Conservation (phyloP, 2,329 filamentous ascomycete genomes). For the Balansia obtecta region DNA sequence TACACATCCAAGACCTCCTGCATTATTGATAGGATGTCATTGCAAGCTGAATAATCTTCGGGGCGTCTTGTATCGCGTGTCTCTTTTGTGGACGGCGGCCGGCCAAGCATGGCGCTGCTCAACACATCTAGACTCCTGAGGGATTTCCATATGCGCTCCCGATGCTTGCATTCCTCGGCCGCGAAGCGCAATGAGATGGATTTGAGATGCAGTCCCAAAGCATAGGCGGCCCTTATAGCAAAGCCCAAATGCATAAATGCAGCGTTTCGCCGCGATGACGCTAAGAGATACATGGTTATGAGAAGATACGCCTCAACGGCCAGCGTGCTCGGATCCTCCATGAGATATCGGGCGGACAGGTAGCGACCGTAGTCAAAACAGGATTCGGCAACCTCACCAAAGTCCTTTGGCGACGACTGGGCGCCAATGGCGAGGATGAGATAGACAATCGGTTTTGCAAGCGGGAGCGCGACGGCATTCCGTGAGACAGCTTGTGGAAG, state of each 20-base stretch:
- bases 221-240: constrained; percentile 42
- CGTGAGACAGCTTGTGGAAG: constrained; percentile 7
- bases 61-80: constrained; percentile 6
- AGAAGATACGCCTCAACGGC: constrained; percentile 39
- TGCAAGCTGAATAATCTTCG: constrained; percentile 13
- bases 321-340: constrained; percentile 40
- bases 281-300: constrained; percentile 48
- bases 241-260: constrained; percentile 53
- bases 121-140: constrained; percentile 16
- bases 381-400: constrained; percentile 13
- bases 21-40: constrained; percentile 13
- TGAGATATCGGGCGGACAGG: constrained; percentile 13
- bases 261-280: constrained; percentile 44
- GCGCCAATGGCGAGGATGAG: constrained; percentile 15
- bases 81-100: constrained; percentile 14
- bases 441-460: constrained; percentile 24
- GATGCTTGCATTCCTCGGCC: constrained; percentile 8
- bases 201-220: constrained; percentile 38
- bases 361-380: constrained; percentile 18
- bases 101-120: constrained; percentile 15
- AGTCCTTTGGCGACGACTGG: constrained; percentile 17
- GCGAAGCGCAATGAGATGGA: constrained; percentile 11
- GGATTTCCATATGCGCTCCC: constrained; percentile 16
- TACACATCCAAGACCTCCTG: constrained; percentile 20
- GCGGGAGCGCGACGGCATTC: constrained; percentile 4